These are phyloP conservation scores for Exophiala dermatitidis DNA, from an alignment of 2,329 filamentous ascomycete genomes.

Conservation along the genomic window DNA sequence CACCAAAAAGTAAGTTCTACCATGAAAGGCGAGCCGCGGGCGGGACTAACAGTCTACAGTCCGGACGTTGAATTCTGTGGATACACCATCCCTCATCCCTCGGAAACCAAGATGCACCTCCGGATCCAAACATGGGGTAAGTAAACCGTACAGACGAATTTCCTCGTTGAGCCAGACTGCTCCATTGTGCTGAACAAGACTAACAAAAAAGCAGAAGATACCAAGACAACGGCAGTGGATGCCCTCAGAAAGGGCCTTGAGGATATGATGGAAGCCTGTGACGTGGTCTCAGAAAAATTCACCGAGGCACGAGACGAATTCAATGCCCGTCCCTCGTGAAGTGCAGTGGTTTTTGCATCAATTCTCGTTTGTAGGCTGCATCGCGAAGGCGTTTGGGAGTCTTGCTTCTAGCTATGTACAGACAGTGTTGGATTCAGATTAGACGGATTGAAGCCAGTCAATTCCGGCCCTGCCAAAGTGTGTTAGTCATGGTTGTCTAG, in stretches of 20 bases:
- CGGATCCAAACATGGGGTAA: slow-evolving; percentile 94
- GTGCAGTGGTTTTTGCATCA: slow-evolving; percentile 21
- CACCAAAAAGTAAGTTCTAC: slow-evolving; percentile 80
- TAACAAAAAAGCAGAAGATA: slow-evolving; percentile 21
- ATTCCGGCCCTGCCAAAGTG: slow-evolving; percentile 15
- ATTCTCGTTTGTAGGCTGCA: background rate
- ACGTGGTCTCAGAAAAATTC: slow-evolving; percentile 90
- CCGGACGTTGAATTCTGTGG: slow-evolving; percentile 97
- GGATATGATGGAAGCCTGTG: slow-evolving; percentile 85
- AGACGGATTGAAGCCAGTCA: slow-evolving; percentile 5
- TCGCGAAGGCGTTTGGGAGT: slow-evolving; percentile 15
- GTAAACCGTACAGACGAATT: slow-evolving; percentile 28
- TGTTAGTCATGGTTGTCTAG: slow-evolving; percentile 1
- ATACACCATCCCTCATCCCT: slow-evolving; percentile 95
- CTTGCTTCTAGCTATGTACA: slow-evolving; percentile 25
- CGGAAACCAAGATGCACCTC: slow-evolving; percentile 92
- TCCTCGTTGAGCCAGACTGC: background rate
- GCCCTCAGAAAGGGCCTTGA: slow-evolving; percentile 84
- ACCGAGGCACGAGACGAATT: slow-evolving; percentile 59
- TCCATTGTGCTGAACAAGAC: background rate
- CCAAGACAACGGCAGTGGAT: slow-evolving; percentile 63
- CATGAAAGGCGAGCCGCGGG: background rate
- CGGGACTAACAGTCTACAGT: slow-evolving; percentile 42
- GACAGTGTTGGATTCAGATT: slow-evolving; percentile 23
- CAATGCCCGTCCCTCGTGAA: slow-evolving; percentile 34